Conservation (phyloP, 2,329 filamentous ascomycete species). For the Xylariaceae sp. region DNA sequence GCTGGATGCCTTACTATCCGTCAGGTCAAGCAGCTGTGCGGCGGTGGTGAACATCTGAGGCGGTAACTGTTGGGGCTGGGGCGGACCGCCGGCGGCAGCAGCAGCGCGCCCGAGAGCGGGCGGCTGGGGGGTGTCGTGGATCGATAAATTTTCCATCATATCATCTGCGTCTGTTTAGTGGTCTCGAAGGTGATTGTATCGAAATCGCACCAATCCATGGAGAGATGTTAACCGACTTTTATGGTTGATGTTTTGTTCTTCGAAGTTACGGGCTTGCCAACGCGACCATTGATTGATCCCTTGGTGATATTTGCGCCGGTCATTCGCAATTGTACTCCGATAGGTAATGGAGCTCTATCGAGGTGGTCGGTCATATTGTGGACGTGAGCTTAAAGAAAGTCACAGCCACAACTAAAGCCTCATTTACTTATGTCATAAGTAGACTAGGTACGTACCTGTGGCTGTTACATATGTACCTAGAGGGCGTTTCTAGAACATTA, state of each 20-base stretch:
- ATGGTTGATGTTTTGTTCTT: neutral
- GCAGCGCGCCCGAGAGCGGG: slow-evolving; percentile 35
- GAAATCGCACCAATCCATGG: slow-evolving; percentile 29
- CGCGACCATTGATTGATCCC: neutral
- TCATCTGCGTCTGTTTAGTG: slow-evolving; percentile 36
- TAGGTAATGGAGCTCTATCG: neutral
- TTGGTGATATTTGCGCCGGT: neutral
- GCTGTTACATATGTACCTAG: too few species aligned
- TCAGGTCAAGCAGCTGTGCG: slow-evolving; percentile 91
- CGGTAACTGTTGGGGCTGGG: slow-evolving; percentile 66
- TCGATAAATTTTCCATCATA: slow-evolving; percentile 58
- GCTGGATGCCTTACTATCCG: slow-evolving; percentile 75
- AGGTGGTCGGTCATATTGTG: neutral
- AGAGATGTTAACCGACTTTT: slow-evolving; percentile 3
- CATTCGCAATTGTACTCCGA: neutral
- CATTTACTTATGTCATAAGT: neutral
- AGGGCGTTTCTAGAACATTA: too few species aligned
- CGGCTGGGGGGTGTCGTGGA: slow-evolving; percentile 51
- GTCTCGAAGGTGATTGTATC: slow-evolving; percentile 4
- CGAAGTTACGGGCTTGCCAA: neutral
- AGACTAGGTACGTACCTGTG: neutral
- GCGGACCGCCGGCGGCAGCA: too few species aligned
- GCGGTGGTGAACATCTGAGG: slow-evolving; percentile 99
- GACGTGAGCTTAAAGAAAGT: neutral
- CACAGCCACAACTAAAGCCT: neutral